Base-by-base conservation (phyloP, 2,329 filamentous ascomycete genomes). In the Furcasterigmium sp. region DNA sequence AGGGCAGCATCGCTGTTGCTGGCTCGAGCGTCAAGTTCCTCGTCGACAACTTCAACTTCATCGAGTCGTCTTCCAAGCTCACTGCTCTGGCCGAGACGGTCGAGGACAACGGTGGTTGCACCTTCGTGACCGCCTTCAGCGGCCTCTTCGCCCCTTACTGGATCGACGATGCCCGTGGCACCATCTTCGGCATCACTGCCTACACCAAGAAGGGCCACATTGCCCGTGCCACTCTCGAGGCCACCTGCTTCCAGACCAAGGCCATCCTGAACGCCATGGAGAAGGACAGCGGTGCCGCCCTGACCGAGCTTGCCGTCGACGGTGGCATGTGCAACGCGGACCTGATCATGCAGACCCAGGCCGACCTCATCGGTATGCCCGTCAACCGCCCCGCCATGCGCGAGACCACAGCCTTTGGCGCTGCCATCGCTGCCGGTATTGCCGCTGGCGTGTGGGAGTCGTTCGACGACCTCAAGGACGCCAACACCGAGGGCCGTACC, bases 121-220 rank as follows among this genome's bases (percentile, higher is more conserved):
- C 86, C 15, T 78, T 91, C 54, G 87, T 91, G 46, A 91, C 86
- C 9, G 87, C 86, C 9, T 91, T 91, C 60, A 87, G 82, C 60
- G 86, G 86, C 39, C 73, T 91, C 4, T 91, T 90, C 59, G 86
- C 86, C 1, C 87, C 87, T 1, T 91, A 91, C 66, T 91, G 86
- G 87, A 86, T 90, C 50, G 86, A 91, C 60, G 85, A 90, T 64
- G 85, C 85, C 2, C 78, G 86, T 56, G 87, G 86, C 45, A 91
- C 86, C 34, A 85, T 88, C 52, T 87, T 87, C 53, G 85, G 85
- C 36, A 85, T 89, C 55, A 88, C 85, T 0, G 81, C 87, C 48
- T 84, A 86, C 64, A 91, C 86, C 0, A 74, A 87, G 60, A 77
- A 78, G 28, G 85, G 85, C 6, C 87, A 91, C 61, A 85, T 91